These are phyloP conservation scores for Ceratocystis diversiconidia DNA, from an alignment of 2,329 filamentous ascomycete species.

Conservation along the genomic window DNA sequence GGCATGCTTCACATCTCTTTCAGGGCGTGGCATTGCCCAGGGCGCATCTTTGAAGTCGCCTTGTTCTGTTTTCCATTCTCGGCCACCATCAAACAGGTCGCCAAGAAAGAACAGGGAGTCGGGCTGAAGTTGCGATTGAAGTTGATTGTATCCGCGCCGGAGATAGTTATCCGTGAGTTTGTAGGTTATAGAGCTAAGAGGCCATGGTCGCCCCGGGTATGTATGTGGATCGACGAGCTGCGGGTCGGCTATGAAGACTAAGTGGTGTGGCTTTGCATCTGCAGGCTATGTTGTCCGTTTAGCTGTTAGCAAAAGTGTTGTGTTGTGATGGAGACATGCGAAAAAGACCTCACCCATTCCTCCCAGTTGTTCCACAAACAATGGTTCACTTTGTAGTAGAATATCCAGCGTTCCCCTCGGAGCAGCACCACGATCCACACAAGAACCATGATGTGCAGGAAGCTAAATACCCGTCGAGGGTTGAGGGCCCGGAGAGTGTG, in stretches of 20 bases:
- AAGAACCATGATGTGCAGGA: constrained; percentile 52
- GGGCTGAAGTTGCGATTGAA: constrained; percentile 64
- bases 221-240: constrained; percentile 89
- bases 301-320: constrained; percentile 13
- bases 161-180: constrained; percentile 79
- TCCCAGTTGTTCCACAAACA: constrained; percentile 88
- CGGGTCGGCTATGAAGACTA: constrained; percentile 76
- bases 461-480: constrained; percentile 39
- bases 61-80: constrained; percentile 73
- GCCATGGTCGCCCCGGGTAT: constrained; percentile 67
- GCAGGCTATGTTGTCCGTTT: constrained; percentile 43
- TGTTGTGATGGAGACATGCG: background rate
- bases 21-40: constrained; percentile 40
- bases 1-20: constrained; percentile 38
- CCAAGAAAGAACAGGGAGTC: constrained; percentile 85
- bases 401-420: constrained; percentile 74
- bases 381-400: constrained; percentile 50
- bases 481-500: constrained; percentile 30
- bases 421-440: constrained; percentile 67
- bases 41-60: constrained; percentile 45
- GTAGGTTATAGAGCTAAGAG: constrained; percentile 39
- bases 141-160: constrained; percentile 61
- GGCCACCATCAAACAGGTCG: constrained; percentile 86
- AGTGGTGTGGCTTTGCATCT: constrained; percentile 64
- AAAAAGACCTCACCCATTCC: constrained; percentile 54